Percentiles rank a stretch among this genome's conserved stretches.
Conservation (phyloP, 352 stramenopile genomes). For the Phytophthora nicotianae region DNA sequence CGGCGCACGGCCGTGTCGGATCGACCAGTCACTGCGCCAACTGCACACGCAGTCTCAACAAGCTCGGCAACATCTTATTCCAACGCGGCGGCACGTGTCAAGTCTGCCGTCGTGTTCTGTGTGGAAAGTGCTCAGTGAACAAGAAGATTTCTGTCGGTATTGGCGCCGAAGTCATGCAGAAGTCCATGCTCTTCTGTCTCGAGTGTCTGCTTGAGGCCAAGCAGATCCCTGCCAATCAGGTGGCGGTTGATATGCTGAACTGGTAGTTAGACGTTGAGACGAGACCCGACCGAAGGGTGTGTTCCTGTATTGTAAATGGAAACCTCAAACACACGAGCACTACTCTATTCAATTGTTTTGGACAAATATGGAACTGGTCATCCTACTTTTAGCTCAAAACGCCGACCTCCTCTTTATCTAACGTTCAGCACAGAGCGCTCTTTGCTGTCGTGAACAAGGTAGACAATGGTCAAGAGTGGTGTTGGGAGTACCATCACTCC, state of each 20-base stretch:
- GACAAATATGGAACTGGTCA: too few relatives aligned
- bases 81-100: conserved; percentile 40
- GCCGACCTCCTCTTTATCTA: too few relatives aligned
- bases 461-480: neutral
- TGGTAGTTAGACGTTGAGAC: conserved; percentile 12
- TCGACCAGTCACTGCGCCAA: conserved; percentile 38
- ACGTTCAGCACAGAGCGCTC: too few relatives aligned
- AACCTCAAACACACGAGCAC: too few relatives aligned
- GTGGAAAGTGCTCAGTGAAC: conserved; percentile 47
- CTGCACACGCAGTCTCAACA: conserved; percentile 43
- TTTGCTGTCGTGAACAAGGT: neutral
- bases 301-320: neutral
- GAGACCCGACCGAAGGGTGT: neutral
- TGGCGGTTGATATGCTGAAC: conserved; percentile 39
- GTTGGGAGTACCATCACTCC: conserved; percentile 6
- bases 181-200: conserved; percentile 50
- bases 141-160: conserved; percentile 51
- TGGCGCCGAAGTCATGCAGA: conserved; percentile 39
- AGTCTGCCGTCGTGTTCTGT: conserved; percentile 41
- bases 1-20: conserved; percentile 16
- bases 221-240: conserved; percentile 33
- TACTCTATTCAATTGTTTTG: too few relatives aligned
- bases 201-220: conserved; percentile 50
- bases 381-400: neutral
- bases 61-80: conserved; percentile 38